Evolutionary conservation across 805 yeast genomes (phyloP).

Genomic region (Teunomyces panamensis): DNA sequence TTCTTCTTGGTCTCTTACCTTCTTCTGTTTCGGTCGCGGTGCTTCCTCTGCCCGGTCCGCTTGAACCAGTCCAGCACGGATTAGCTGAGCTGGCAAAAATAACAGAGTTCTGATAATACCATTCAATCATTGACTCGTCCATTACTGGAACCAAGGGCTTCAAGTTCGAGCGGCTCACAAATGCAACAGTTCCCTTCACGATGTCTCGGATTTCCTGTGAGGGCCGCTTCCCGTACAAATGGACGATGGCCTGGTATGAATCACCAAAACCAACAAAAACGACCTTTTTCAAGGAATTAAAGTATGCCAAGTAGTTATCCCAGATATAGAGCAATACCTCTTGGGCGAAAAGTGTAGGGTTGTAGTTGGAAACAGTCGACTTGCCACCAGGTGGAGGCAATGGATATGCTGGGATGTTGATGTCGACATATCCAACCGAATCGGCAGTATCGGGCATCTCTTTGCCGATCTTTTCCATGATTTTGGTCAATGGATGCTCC

Average conservation of each 20-base stretch:
- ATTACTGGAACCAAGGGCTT: slow-evolving; percentile 80
- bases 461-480: slow-evolving; percentile 54
- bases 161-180: slow-evolving; percentile 64
- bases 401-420: slow-evolving; percentile 67
- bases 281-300: slow-evolving; percentile 59
- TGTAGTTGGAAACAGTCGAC: slow-evolving; percentile 36
- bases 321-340: slow-evolving; percentile 77
- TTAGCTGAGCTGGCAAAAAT: slow-evolving; percentile 75
- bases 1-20: slow-evolving; percentile 75
- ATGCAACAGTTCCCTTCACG: slow-evolving; percentile 69
- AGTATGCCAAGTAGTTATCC: slow-evolving; percentile 86
- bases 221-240: slow-evolving; percentile 78
- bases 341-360: slow-evolving; percentile 66
- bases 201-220: slow-evolving; percentile 50
- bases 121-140: slow-evolving; percentile 86
- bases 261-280: slow-evolving; percentile 89
- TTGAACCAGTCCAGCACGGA: slow-evolving; percentile 68
- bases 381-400: slow-evolving; percentile 21
- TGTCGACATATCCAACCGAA: slow-evolving; percentile 74
- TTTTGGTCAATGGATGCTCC: slow-evolving; percentile 62
- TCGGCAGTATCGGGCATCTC: slow-evolving; percentile 27
- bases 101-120: slow-evolving; percentile 86
- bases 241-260: slow-evolving; percentile 81
- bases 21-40: slow-evolving; percentile 8
- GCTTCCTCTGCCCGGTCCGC: slow-evolving; percentile 27